A percentile compares a stretch with the other conserved stretches of the same genome.
These are phyloP conservation scores for Entomortierella lignicola DNA, from an alignment of 192 early-diverging fungal genomes.

Conservation along the genomic window DNA sequence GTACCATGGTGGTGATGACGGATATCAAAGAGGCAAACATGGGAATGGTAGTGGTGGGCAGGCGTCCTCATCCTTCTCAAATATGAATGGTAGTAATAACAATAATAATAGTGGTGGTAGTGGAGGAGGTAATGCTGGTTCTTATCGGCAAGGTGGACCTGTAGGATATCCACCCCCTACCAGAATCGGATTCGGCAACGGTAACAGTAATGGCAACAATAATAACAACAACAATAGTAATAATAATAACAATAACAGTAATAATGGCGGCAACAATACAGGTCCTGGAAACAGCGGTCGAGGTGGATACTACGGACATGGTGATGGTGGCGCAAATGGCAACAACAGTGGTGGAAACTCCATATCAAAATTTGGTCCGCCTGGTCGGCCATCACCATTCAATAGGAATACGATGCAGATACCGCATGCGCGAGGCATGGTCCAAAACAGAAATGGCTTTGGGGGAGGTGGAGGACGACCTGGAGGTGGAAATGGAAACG, in stretches of 20 bases:
- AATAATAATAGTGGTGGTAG: neutral
- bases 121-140: slow-evolving; percentile 4
- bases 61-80: slow-evolving; percentile 5
- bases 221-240: neutral
- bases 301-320: slow-evolving; percentile 31
- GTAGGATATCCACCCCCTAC: slow-evolving; percentile 22
- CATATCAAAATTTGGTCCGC: slow-evolving; percentile 9
- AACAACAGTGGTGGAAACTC: neutral
- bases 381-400: slow-evolving; percentile 15
- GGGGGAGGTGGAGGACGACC: neutral
- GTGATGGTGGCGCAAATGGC: slow-evolving; percentile 4
- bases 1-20: slow-evolving; percentile 16
- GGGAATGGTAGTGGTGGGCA: slow-evolving; percentile 6
- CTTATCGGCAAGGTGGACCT: slow-evolving; percentile 20
- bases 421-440: slow-evolving; percentile 24
- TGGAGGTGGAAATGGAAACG: slow-evolving; percentile 3
- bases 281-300: slow-evolving; percentile 8
- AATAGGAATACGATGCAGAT: slow-evolving; percentile 42
- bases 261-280: neutral
- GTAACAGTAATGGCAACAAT: neutral
- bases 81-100: slow-evolving; percentile 4
- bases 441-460: slow-evolving; percentile 19
- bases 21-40: slow-evolving; percentile 20
- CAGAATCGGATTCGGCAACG: slow-evolving; percentile 32
- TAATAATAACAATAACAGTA: neutral